A percentile compares a stretch with the other conserved stretches of the same genome.
Evolutionary conservation across 2,329 filamentous ascomycete species (phyloP).

Genomic region (Sporothrix brunneoviolacea): DNA sequence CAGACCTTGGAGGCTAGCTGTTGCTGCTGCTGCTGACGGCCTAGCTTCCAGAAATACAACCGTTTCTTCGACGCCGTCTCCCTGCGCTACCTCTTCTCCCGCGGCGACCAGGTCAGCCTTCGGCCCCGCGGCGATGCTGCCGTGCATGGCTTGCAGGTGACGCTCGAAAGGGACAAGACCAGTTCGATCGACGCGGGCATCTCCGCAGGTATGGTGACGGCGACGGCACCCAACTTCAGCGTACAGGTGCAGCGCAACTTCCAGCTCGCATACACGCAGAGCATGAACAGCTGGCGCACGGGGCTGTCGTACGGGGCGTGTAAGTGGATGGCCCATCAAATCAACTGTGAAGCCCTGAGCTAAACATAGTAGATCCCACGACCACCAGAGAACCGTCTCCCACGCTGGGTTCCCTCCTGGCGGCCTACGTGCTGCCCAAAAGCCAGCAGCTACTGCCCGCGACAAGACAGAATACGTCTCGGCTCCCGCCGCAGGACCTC

Average conservation of each 20-base stretch:
- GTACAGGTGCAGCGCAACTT: constrained; percentile 21
- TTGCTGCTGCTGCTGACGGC: too few relatives aligned
- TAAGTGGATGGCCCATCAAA: background rate
- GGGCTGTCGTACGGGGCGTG: constrained; percentile 20
- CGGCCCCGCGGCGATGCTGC: constrained; percentile 19
- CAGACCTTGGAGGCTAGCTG: too few relatives aligned
- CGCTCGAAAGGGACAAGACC: constrained; percentile 14
- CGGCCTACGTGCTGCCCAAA: background rate
- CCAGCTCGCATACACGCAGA: constrained; percentile 21
- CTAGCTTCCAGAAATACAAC: constrained; percentile 19
- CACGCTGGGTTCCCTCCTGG: background rate
- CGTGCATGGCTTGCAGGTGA: constrained; percentile 16
- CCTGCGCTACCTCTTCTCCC: constrained; percentile 20
- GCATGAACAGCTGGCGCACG: constrained; percentile 22
- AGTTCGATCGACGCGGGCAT: constrained; percentile 16
- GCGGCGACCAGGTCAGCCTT: constrained; percentile 18
- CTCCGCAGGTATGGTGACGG: constrained; percentile 8
- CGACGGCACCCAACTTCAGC: constrained; percentile 16
- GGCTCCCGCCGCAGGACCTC: background rate
- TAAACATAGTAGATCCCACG: too few relatives aligned
- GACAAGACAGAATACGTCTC: background rate
- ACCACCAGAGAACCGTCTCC: too few relatives aligned
- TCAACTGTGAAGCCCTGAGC: too few relatives aligned
- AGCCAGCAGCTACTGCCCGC: background rate
- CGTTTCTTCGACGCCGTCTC: constrained; percentile 22